phyloP scores from a whole-genome alignment of 202 grass and related monocot genomes.

The Setaria italica region DNA sequence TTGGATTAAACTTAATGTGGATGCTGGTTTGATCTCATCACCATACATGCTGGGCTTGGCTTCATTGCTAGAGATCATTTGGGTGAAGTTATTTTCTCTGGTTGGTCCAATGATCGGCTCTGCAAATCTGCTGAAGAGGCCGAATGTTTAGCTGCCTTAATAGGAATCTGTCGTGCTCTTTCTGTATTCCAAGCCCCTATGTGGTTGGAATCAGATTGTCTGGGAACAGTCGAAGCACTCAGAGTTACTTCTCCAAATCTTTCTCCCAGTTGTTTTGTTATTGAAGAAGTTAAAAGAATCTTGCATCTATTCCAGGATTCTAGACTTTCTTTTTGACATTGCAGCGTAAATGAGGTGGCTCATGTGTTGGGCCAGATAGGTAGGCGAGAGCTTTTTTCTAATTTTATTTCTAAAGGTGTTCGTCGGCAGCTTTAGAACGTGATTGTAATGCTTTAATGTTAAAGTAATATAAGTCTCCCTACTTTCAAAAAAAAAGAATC shows the following conservation, averaged over 20 bases:
- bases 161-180: not conserved
- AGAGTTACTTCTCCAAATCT: not conserved
- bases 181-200: not conserved
- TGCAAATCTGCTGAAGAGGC: not conserved
- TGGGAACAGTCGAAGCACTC: not conserved
- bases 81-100: not conserved
- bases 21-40: not conserved
- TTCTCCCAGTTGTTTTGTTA: not conserved
- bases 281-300: too few species aligned
- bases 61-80: not conserved
- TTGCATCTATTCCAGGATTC: too few species aligned
- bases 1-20: not conserved
- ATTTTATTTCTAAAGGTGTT: too few species aligned
- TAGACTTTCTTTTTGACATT: too few species aligned
- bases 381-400: too few species aligned
- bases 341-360: too few species aligned
- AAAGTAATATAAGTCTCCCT: too few species aligned
- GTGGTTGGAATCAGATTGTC: not conserved
- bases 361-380: too few species aligned
- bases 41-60: fast-evolving
- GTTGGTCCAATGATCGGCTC: not conserved
- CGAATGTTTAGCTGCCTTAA: not conserved
- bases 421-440: too few species aligned
- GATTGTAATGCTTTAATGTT: too few species aligned
- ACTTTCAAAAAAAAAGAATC: too few species aligned